Conservation (phyloP, 495 filamentous ascomycete species). For the Lichina pygmaea region DNA sequence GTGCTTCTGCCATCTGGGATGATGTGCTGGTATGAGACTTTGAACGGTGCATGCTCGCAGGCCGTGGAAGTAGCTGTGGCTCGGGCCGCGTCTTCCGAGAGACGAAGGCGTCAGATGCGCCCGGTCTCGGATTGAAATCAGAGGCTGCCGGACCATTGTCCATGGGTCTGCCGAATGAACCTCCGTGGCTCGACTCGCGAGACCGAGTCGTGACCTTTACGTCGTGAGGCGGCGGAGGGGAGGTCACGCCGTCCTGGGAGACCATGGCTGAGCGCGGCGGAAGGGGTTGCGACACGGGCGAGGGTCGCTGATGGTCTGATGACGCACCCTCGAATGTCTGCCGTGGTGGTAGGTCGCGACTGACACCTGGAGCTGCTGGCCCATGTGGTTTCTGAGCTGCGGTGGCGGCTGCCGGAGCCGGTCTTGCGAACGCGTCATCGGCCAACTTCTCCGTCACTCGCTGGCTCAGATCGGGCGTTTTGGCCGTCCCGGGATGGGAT, state of each 20-base stretch:
- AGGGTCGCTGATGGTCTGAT: neutral
- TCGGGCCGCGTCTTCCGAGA: too few species aligned
- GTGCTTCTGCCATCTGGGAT: too few species aligned
- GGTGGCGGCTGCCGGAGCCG: slow-evolving; percentile 7
- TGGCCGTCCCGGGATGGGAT: slow-evolving; percentile 16
- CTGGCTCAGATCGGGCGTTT: slow-evolving; percentile 33
- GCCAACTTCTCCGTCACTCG: slow-evolving; percentile 62
- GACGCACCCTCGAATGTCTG: neutral
- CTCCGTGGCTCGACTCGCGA: too few species aligned
- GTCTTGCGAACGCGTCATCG: slow-evolving; percentile 55
- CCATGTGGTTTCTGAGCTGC: neutral
- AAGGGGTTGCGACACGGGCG: slow-evolving; percentile 21
- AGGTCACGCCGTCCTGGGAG: slow-evolving; percentile 88
- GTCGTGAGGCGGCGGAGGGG: slow-evolving; percentile 5
- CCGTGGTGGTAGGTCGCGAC: neutral
- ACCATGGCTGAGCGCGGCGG: slow-evolving; percentile 41
- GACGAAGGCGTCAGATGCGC: too few species aligned
- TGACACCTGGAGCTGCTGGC: neutral
- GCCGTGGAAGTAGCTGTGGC: too few species aligned
- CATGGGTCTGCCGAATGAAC: too few species aligned
- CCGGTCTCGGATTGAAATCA: too few species aligned
- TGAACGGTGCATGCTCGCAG: slow-evolving; percentile 16
- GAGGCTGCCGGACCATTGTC: too few species aligned
- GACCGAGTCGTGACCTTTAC: too few species aligned
- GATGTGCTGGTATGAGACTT: slow-evolving; percentile 15